These are phyloP conservation scores for Plantago lanceolata DNA, from an alignment of 305 asterid species.

Conservation along the genomic window DNA sequence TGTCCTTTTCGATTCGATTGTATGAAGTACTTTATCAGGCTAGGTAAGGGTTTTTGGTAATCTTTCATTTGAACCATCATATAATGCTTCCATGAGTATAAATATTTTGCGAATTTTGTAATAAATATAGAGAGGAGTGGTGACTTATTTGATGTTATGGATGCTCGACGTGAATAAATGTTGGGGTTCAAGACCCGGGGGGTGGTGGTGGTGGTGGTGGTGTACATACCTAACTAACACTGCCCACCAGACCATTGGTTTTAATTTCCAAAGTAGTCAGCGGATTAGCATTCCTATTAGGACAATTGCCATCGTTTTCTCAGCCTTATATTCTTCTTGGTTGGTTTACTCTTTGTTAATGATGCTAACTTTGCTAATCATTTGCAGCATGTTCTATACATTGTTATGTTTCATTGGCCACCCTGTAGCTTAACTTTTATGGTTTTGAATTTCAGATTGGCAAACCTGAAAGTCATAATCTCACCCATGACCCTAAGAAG, in stretches of 20 bases:
- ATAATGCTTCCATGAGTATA: conserved; percentile 10
- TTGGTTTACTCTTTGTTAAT: conserved; percentile 1
- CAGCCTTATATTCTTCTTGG: conserved; percentile 1
- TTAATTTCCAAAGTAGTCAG: conserved; percentile 10
- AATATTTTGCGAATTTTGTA: neutral
- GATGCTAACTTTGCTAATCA: conserved; percentile 15
- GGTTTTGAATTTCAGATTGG: conserved; percentile 59
- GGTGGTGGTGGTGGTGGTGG: no score
- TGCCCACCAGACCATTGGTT: neutral
- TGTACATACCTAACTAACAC: no score
- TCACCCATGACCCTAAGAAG: conserved; percentile 73
- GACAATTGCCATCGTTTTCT: neutral
- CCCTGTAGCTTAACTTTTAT: conserved; percentile 17
- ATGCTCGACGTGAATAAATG: neutral
- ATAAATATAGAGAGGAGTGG: no score
- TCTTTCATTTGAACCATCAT: neutral
- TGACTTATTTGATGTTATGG: neutral
- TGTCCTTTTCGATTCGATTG: no score
- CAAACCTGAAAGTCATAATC: conserved; percentile 74
- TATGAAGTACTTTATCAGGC: neutral
- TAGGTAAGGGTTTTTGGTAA: no score
- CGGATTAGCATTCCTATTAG: conserved; percentile 1
- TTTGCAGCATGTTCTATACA: conserved; percentile 5
- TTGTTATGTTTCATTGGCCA: conserved; percentile 17
- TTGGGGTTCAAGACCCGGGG: no score